Percentiles rank a stretch among this genome's conserved stretches.
Evolutionary conservation across 352 stramenopile species (phyloP).

Genomic region (Phytophthora sp.): DNA sequence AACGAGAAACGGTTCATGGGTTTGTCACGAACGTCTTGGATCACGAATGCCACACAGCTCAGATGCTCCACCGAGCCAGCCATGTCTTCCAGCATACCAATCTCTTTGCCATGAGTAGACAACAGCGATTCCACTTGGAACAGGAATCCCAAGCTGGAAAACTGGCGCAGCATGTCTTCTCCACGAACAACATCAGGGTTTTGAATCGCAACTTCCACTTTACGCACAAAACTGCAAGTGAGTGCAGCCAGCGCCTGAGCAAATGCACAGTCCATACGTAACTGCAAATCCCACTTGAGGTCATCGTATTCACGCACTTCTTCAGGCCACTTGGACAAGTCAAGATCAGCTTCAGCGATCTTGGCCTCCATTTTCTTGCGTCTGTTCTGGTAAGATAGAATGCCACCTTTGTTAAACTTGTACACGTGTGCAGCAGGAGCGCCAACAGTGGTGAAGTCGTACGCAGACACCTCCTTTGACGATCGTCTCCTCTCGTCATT

Average conservation of each 20-base stretch:
- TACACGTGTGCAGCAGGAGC: conserved; percentile 81
- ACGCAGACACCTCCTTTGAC: conserved; percentile 85
- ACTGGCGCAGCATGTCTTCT: conserved; percentile 82
- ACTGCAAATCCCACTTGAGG: conserved; percentile 84
- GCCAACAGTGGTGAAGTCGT: conserved; percentile 88
- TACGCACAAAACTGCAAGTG: conserved; percentile 84
- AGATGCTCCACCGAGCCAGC: conserved; percentile 80
- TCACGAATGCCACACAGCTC: conserved; percentile 86
- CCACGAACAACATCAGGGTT: conserved; percentile 75
- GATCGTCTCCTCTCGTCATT: conserved; percentile 78
- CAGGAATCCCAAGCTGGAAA: conserved; percentile 85
- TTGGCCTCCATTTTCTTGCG: conserved; percentile 87
- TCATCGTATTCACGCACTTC: conserved; percentile 86
- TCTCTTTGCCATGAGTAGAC: conserved; percentile 95
- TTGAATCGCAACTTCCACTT: conserved; percentile 85
- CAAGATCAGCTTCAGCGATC: conserved; percentile 68
- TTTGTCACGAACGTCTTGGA: conserved; percentile 88
- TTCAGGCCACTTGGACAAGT: conserved; percentile 80
- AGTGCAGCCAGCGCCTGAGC: conserved; percentile 77
- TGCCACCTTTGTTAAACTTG: conserved; percentile 90
- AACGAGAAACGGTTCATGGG: conserved; percentile 88
- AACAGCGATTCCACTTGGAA: conserved; percentile 95
- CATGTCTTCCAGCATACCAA: conserved; percentile 96
- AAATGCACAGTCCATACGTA: conserved; percentile 85
- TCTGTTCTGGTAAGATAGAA: conserved; percentile 78